Evolutionary conservation across 768 basidiomycete genomes (phyloP), one percentile per base, ranked within the genome.

Genomic region (Trametes cinnabarina): DNA sequence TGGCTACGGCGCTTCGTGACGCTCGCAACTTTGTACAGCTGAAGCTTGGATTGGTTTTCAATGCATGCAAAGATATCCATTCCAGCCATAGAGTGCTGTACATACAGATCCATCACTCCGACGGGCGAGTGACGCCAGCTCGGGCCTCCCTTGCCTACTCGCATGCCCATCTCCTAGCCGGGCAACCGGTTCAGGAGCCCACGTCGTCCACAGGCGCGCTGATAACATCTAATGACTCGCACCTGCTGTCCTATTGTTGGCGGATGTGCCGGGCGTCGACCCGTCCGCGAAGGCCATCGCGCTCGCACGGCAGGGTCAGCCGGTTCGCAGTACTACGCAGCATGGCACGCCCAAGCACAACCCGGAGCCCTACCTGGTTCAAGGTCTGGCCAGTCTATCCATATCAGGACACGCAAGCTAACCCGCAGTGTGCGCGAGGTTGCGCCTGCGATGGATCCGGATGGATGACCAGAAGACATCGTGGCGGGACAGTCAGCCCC

Each of bases 241-340:
- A 46, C 26, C 51, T 32, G n/a, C n/a, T n/a, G 39, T 35, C 43
- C 37, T 58, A 52, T 48, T 34, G 9, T 42, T 51, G 48, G 56
- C 48, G 22, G 23, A 22, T 10, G 32, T 3, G 44, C 17, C 23
- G 9, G 22, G 10, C 40, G 40, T 35, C 41, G 37, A 51, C 20
- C 26, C 22, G n/a, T 32, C 28, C 39, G 10, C 22, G 26, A 14
- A 9, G 26, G 19, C 43, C 22, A 37, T 17, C 37, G 35, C 49
- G 49, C 44, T 48, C 46, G 46, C 54, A 55, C 54, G 54, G 40
- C 49, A 50, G 41, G 56, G 49, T 51, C 43, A 51, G 42, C 42
- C 23, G 49, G 42, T 28, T 34, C 47, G 34, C n/a, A n/a, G n/a
- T n/a, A n/a, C n/a, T 43, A 35, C 32, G 32, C 30, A 28, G 30